Evolutionary conservation across 257 asterid genomes (phyloP).

Genomic region (Dorcoceras hygrometricum): DNA sequence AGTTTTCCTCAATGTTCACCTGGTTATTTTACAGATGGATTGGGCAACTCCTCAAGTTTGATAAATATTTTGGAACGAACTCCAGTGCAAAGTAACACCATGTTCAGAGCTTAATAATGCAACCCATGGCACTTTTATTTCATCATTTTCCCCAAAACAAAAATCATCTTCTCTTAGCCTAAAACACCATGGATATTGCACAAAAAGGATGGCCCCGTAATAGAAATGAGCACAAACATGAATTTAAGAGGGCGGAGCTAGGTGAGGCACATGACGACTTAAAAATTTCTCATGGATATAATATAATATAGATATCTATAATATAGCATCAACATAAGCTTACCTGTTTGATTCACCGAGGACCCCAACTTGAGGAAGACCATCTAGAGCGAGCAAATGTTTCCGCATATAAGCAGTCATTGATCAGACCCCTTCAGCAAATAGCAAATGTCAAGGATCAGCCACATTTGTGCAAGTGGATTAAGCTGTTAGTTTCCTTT

Average conservation of each 20-base stretch:
- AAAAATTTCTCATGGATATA: slow-evolving; percentile 3
- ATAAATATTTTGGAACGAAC: not conserved
- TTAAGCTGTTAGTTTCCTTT: slow-evolving; percentile 10
- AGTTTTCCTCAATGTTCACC: not conserved
- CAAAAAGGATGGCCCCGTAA: not conserved
- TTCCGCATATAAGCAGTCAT: slow-evolving; percentile 87
- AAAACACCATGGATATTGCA: not conserved
- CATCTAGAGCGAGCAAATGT: slow-evolving; percentile 77
- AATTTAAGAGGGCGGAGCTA: not conserved
- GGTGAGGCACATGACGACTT: slow-evolving; percentile 2
- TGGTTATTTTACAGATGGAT: not conserved
- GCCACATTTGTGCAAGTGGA: slow-evolving; percentile 6
- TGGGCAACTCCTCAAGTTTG: not conserved
- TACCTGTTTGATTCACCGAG: slow-evolving; percentile 79
- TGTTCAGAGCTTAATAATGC: not conserved
- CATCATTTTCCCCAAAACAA: not conserved
- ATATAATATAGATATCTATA: slow-evolving; percentile 4
- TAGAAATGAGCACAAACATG: not conserved
- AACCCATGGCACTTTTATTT: not conserved
- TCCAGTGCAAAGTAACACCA: not conserved
- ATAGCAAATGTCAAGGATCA: slow-evolving; percentile 22
- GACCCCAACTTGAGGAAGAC: slow-evolving; percentile 97
- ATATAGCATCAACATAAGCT: slow-evolving; percentile 24
- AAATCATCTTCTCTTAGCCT: not conserved
- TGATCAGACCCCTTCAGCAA: slow-evolving; percentile 65